A percentile compares a stretch with the other conserved stretches of the same genome.
Evolutionary conservation across 192 early-diverging fungal genomes (phyloP).

Genomic region (Coemansia sp.): DNA sequence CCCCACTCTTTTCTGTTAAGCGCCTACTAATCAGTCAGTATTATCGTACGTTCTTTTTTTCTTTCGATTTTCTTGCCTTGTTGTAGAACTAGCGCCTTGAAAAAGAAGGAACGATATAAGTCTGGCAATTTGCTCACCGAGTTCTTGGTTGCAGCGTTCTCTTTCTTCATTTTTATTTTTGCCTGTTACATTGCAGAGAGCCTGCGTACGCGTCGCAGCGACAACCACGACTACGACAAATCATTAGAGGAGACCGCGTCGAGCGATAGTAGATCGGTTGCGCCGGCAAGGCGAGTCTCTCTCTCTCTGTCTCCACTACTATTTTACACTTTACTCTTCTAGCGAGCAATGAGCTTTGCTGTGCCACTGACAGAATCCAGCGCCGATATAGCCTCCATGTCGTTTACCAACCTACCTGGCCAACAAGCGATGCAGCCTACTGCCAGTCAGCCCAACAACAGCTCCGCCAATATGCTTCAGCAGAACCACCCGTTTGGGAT

Average conservation of each 20-base stretch:
- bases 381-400: conserved; percentile 50
- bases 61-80: not conserved
- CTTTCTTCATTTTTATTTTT: not conserved
- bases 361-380: conserved; percentile 39
- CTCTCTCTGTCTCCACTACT: not conserved
- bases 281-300: conserved; percentile 8
- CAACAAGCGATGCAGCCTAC: conserved; percentile 31
- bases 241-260: not conserved
- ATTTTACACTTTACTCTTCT: conserved; percentile 11
- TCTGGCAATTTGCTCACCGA: conserved; percentile 5
- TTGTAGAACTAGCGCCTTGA: conserved; percentile 5
- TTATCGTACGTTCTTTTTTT: conserved; percentile 12
- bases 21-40: conserved; percentile 7
- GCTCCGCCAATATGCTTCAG: conserved; percentile 27
- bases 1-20: not conserved
- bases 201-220: conserved; percentile 2
- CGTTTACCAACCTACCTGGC: conserved; percentile 48
- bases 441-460: conserved; percentile 24
- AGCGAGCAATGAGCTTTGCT: conserved; percentile 44
- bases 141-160: not conserved
- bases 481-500: conserved; percentile 31
- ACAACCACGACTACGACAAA: not conserved
- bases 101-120: not conserved
- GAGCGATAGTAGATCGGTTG: conserved; percentile 2
- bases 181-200: not conserved